Evolutionary conservation across 106 monocot species (phyloP).

Genomic region (Posidonia australis): DNA sequence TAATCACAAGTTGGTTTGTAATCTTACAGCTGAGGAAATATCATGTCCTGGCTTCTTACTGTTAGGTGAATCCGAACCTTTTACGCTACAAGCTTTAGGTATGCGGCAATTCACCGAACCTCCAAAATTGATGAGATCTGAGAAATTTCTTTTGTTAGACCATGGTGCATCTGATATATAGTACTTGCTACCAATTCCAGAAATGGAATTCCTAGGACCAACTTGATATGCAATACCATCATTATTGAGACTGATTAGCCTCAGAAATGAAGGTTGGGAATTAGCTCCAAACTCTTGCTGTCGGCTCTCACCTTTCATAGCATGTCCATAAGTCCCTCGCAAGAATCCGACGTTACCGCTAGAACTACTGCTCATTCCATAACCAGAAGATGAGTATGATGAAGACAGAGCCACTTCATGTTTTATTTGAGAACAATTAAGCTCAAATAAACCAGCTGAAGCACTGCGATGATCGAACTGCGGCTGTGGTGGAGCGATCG

Average conservation of each 20-base stretch:
- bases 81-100: slow-evolving; percentile 8
- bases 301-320: slow-evolving; percentile 12
- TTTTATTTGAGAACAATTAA: slow-evolving; percentile 22
- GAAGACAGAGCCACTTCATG: slow-evolving; percentile 17
- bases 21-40: neutral
- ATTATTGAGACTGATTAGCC: neutral
- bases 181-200: slow-evolving; percentile 13
- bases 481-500: slow-evolving; percentile 59
- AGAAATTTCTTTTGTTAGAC: slow-evolving; percentile 31
- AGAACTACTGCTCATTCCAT: slow-evolving; percentile 1
- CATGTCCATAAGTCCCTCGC: slow-evolving; percentile 1
- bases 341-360: neutral
- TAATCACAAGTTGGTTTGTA: neutral
- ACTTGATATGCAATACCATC: slow-evolving; percentile 5
- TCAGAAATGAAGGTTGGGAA: slow-evolving; percentile 17
- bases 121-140: slow-evolving; percentile 36
- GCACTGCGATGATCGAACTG: slow-evolving; percentile 12
- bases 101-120: slow-evolving; percentile 6
- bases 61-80: slow-evolving; percentile 11
- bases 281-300: slow-evolving; percentile 22
- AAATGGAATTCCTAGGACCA: slow-evolving; percentile 12
- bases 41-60: slow-evolving; percentile 21
- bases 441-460: neutral
- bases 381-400: slow-evolving; percentile 4
- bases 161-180: slow-evolving; percentile 26